These are phyloP conservation scores for Escallonia herrerae DNA, from an alignment of 129 eudicot species.

Conservation along the genomic window DNA sequence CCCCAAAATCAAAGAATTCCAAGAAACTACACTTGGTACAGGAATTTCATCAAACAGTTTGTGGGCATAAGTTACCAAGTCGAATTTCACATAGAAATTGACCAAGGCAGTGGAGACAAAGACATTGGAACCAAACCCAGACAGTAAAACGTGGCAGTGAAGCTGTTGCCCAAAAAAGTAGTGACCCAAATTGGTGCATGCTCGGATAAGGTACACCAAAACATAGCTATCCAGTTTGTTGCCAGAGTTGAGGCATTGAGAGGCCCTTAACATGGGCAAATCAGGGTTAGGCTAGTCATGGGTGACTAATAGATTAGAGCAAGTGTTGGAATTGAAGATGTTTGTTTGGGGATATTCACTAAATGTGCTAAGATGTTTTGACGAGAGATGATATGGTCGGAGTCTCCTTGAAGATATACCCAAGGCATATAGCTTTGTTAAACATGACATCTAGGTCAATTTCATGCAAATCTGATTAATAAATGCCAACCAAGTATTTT, in stretches of 20 bases:
- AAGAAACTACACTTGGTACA: constrained; percentile 60
- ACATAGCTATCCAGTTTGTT: constrained; percentile 30
- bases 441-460: too few species aligned
- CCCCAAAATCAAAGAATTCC: constrained; percentile 86
- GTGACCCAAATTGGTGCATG: constrained; percentile 29
- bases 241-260: constrained; percentile 10
- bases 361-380: constrained; percentile 10
- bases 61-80: constrained; percentile 37
- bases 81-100: constrained; percentile 55
- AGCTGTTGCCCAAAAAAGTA: constrained; percentile 48
- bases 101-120: constrained; percentile 55
- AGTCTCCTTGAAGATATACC: too few species aligned
- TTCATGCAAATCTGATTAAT: too few species aligned
- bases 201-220: constrained; percentile 47
- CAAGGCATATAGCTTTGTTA: neutral
- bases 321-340: constrained; percentile 2
- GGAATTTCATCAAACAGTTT: constrained; percentile 68
- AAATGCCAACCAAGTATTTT: too few species aligned
- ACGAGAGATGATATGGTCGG: neutral
- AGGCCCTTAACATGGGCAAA: neutral
- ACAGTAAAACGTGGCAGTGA: constrained; percentile 44
- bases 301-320: neutral
- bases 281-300: neutral
- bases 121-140: constrained; percentile 44
- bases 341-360: neutral